These are phyloP conservation scores for Metarhizium guizhouense DNA, from an alignment of 2,329 filamentous ascomycete genomes.

Conservation along the genomic window DNA sequence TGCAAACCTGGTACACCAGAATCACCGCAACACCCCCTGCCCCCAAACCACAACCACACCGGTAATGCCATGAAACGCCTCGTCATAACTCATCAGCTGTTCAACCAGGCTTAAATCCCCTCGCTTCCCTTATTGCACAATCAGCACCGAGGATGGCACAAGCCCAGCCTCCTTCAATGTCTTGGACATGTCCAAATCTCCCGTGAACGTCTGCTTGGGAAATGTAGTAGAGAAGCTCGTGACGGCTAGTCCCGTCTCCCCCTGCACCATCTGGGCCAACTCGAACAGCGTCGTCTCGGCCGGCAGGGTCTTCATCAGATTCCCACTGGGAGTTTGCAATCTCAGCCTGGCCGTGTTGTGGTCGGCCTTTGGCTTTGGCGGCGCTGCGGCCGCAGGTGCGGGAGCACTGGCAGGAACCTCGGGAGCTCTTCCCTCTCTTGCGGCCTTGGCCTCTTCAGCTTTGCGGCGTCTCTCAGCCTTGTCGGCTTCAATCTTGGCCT, in stretches of 20 bases:
- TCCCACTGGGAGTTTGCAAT: constrained; percentile 65
- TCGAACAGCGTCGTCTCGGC: constrained; percentile 91
- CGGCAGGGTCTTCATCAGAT: constrained; percentile 77
- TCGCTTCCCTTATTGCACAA: constrained; percentile 46
- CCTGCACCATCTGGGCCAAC: constrained; percentile 66
- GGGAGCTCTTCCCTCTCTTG: constrained; percentile 62
- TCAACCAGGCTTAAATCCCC: background rate
- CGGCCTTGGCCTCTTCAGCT: constrained; percentile 76
- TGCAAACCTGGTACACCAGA: too few relatives aligned
- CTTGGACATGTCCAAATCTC: constrained; percentile 68
- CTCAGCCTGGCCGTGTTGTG: constrained; percentile 76
- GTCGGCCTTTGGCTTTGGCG: constrained; percentile 55
- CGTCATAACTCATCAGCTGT: background rate
- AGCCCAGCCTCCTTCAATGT: constrained; percentile 88
- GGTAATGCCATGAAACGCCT: background rate
- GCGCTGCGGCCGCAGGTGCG: constrained; percentile 30
- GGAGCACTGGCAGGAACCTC: constrained; percentile 30
- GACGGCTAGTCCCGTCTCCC: constrained; percentile 62
- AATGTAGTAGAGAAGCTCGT: constrained; percentile 78
- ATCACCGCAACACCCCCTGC: too few relatives aligned
- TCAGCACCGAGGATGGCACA: constrained; percentile 81
- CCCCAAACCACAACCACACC: background rate
- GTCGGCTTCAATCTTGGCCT: constrained; percentile 90
- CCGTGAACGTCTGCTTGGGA: constrained; percentile 71
- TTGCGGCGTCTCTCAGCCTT: constrained; percentile 83